Percentiles rank a stretch among this genome's conserved stretches.
Evolutionary conservation across 2,329 filamentous ascomycete species (phyloP).

Genomic region (Tolypocladium ophioglossoides): DNA sequence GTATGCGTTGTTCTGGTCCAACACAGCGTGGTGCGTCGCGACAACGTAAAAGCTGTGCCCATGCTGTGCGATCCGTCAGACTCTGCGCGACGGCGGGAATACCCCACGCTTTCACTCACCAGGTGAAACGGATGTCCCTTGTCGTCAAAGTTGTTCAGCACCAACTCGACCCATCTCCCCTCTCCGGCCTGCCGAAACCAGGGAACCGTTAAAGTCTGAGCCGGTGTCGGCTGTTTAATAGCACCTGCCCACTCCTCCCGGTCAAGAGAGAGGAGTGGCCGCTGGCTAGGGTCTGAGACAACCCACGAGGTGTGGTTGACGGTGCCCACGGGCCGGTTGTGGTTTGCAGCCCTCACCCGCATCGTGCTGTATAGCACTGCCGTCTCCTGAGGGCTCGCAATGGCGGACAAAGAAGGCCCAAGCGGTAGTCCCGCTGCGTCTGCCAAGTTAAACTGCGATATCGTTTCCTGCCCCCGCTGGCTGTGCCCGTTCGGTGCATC

Average conservation of each 20-base stretch:
- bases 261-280: slow-evolving; percentile 8
- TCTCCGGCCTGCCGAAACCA: slow-evolving; percentile 6
- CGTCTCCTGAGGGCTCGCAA: slow-evolving; percentile 2
- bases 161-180: slow-evolving; percentile 32
- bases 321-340: slow-evolving; percentile 11
- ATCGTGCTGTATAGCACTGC: slow-evolving; percentile 11
- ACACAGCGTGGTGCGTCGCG: slow-evolving; percentile 1
- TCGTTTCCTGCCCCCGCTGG: not conserved
- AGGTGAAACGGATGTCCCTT: slow-evolving; percentile 38
- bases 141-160: slow-evolving; percentile 40
- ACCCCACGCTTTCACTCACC: slow-evolving; percentile 14
- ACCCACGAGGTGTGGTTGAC: slow-evolving; percentile 12
- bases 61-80: slow-evolving; percentile 6
- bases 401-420: not conserved
- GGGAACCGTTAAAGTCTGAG: slow-evolving; percentile 7
- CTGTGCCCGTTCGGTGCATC: not conserved
- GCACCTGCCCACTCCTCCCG: slow-evolving; percentile 5
- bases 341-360: slow-evolving; percentile 7
- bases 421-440: not conserved
- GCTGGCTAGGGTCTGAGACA: slow-evolving; percentile 1
- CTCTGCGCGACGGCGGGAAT: not conserved
- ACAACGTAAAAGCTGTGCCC: slow-evolving; percentile 10
- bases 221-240: slow-evolving; percentile 6
- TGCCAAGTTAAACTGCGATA: slow-evolving; percentile 1
- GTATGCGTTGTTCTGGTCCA: slow-evolving; percentile 4